Base-by-base conservation (phyloP, 371 early-diverging fungal genomes). In the Cokeromyces recurvatus region DNA sequence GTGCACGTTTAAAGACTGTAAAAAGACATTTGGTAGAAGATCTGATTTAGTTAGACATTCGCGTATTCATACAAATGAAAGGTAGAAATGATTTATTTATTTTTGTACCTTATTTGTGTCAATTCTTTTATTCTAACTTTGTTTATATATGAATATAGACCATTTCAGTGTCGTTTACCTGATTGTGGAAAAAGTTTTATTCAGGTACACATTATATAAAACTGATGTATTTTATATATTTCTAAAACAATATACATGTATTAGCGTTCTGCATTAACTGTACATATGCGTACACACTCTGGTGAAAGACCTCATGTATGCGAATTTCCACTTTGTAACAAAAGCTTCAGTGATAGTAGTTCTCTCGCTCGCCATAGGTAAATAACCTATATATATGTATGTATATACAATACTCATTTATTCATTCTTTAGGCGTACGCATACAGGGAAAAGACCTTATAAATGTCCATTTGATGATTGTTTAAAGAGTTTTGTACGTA, bases 41-140 rank as follows among this genome's bases (percentile, higher is more conserved):
- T 87, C 87, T 21, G 90, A 89, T 53, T 74, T 89, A n/a, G 81
- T 80, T 38, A 76, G 90, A 41, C 90, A 89, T 62, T 77, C 70
- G 14, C 78, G 90, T 35, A 89, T 89, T 52, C 90, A 89, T 62
- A 87, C 86, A 7, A 84, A 85, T 43, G 87, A 85, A 51, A 61
- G 68, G 66, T 69, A 55, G n/a, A 29, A 39, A 21, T 19, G 35
- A 22, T 12, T 23, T 27, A n/a, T 27, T 27, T 7, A 27, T 27
- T 27, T 27, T 27, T n/a, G n/a, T n/a, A n/a, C n/a, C n/a, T n/a
- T n/a, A n/a, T n/a, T n/a, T n/a, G n/a, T n/a, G n/a, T n/a, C n/a
- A n/a, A n/a, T n/a, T n/a, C n/a, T n/a, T n/a, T n/a, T n/a, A n/a
- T n/a, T n/a, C n/a, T n/a, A n/a, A n/a, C n/a, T n/a, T n/a, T n/a